These are phyloP conservation scores for Talaromyces thailandensis DNA, from an alignment of 495 filamentous ascomycete species.

Conservation along the genomic window DNA sequence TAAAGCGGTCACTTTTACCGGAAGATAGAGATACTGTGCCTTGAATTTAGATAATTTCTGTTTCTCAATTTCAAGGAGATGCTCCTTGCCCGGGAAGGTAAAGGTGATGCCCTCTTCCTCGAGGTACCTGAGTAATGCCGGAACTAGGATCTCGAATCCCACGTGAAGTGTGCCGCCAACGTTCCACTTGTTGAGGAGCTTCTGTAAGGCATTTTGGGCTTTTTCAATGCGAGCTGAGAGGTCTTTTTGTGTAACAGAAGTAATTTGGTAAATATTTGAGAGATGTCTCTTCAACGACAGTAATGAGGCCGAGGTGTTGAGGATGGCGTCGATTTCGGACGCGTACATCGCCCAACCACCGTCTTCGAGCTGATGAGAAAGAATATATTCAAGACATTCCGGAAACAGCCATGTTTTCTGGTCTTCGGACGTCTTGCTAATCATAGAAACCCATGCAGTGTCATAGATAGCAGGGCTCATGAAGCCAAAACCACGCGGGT, in stretches of 20 bases:
- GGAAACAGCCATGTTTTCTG: conserved; percentile 23
- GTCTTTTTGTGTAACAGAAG: not conserved
- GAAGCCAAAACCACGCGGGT: conserved; percentile 15
- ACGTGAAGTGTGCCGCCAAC: conserved; percentile 14
- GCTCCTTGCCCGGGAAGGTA: conserved; percentile 17
- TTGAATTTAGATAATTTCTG: conserved; percentile 20
- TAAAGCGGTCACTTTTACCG: conserved; percentile 19
- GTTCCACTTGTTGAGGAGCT: conserved; percentile 8
- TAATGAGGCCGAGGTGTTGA: conserved; percentile 12
- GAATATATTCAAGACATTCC: conserved; percentile 20
- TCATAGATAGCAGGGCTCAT: conserved; percentile 31
- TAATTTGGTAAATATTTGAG: not conserved
- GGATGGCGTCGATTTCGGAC: conserved; percentile 10
- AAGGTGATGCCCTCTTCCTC: conserved; percentile 13
- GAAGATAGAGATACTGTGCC: conserved; percentile 18
- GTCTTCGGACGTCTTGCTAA: conserved; percentile 15
- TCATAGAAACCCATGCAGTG: conserved; percentile 39
- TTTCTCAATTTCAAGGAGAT: conserved; percentile 6
- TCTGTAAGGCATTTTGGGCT: not conserved
- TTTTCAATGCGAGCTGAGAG: not conserved
- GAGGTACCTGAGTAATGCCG: conserved; percentile 17
- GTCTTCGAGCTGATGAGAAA: conserved; percentile 13
- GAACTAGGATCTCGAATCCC: conserved; percentile 30
- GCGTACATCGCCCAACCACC: conserved; percentile 9
- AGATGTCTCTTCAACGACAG: conserved; percentile 6